Evolutionary conservation across 306 rosid species (phyloP).

Genomic region (Fragaria vesca): DNA sequence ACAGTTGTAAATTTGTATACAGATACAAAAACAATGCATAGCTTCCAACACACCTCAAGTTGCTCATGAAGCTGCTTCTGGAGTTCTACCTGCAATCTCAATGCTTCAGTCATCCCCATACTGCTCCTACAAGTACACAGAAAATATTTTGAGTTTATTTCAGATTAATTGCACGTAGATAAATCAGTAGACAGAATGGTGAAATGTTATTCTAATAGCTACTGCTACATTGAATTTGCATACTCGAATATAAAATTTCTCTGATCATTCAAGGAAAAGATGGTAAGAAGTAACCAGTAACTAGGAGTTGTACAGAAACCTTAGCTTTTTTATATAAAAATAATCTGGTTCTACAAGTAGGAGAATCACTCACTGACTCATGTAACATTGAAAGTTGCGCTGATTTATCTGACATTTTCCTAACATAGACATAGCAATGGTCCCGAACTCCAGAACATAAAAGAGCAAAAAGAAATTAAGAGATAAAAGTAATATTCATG

Average conservation of each 20-base stretch:
- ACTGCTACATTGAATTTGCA: not conserved
- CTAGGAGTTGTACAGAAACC: not conserved
- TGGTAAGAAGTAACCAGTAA: not conserved
- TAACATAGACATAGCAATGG: not conserved
- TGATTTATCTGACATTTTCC: not conserved
- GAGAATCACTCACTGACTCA: not conserved
- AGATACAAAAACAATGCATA: not conserved
- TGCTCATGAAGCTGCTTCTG: conserved; percentile 98
- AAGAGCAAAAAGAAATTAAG: not conserved
- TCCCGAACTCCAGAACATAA: not conserved
- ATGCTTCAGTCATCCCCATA: conserved; percentile 83
- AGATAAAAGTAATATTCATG: conserved; percentile 14
- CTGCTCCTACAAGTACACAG: conserved; percentile 46
- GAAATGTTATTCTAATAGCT: not conserved
- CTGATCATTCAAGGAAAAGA: not conserved
- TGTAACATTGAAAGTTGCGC: not conserved
- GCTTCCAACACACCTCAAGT: conserved; percentile 70
- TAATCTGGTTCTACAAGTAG: not conserved
- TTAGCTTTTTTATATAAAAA: not conserved
- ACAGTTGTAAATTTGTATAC: not conserved
- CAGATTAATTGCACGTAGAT: not conserved
- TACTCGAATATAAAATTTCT: not conserved
- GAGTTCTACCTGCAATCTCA: conserved; percentile 93
- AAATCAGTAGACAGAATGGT: not conserved
- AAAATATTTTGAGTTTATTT: conserved; percentile 5